These are phyloP conservation scores for Neurospora sp. DNA, from an alignment of 495 filamentous ascomycete species.

Conservation along the genomic window DNA sequence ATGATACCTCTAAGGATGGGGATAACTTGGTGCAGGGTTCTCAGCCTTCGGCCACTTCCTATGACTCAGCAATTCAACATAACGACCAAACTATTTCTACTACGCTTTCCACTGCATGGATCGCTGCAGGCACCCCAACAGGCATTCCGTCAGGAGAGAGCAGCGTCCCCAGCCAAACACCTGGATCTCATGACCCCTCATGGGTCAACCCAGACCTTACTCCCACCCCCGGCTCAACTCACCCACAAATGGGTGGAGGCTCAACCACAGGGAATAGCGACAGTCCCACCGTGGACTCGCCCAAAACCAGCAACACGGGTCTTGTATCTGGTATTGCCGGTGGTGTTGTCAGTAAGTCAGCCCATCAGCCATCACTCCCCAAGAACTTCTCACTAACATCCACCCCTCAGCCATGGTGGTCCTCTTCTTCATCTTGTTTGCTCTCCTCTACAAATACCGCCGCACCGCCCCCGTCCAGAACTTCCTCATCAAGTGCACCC, in stretches of 20 bases:
- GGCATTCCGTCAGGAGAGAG: neutral
- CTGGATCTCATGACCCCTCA: neutral
- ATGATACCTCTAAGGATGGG: neutral
- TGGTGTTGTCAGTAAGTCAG: constrained; percentile 13
- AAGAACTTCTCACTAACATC: neutral
- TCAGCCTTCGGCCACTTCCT: neutral
- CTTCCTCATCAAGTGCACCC: constrained; percentile 16
- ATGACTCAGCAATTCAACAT: neutral
- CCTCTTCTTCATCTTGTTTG: constrained; percentile 15
- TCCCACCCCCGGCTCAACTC: neutral
- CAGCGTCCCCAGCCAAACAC: neutral
- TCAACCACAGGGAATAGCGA: neutral
- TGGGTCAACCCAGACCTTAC: neutral
- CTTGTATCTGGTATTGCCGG: constrained; percentile 14
- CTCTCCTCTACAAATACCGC: constrained; percentile 18
- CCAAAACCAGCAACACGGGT: neutral
- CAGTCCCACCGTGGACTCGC: neutral
- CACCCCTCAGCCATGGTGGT: constrained; percentile 11
- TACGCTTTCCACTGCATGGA: neutral
- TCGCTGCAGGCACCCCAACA: neutral
- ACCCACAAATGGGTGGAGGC: neutral
- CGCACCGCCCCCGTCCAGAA: constrained; percentile 13
- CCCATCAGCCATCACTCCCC: neutral
- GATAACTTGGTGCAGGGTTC: neutral
- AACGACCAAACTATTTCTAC: neutral